A percentile compares a stretch with the other conserved stretches of the same genome.
Evolutionary conservation across 2,329 filamentous ascomycete genomes (phyloP).

Genomic region (Colletotrichum eleusines): DNA sequence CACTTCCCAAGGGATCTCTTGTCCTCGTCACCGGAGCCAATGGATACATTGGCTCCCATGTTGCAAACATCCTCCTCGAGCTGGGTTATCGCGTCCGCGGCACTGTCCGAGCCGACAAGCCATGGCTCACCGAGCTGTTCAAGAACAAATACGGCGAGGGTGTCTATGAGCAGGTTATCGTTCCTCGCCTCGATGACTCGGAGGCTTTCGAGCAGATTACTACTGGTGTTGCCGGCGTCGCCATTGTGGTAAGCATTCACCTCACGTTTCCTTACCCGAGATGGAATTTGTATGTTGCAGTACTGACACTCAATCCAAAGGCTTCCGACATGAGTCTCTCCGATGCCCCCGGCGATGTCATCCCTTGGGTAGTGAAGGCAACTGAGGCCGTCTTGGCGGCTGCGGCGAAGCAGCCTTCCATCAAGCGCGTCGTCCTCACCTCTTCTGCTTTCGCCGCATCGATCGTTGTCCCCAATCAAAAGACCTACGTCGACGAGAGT

Average conservation of each 20-base stretch:
- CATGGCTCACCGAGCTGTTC: slow-evolving; percentile 49
- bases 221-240: slow-evolving; percentile 43
- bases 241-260: slow-evolving; percentile 14
- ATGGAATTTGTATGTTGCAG: too few relatives aligned
- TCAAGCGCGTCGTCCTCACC: slow-evolving; percentile 57
- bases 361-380: slow-evolving; percentile 50
- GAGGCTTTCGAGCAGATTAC: slow-evolving; percentile 46
- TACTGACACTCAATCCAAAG: slow-evolving; percentile 43
- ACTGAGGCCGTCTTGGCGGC: slow-evolving; percentile 49
- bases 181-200: slow-evolving; percentile 50
- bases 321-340: slow-evolving; percentile 52
- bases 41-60: slow-evolving; percentile 56
- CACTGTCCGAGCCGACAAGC: slow-evolving; percentile 53
- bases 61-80: slow-evolving; percentile 53
- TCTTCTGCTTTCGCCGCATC: slow-evolving; percentile 49
- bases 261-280: slow-evolving; percentile 46
- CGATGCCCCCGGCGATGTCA: slow-evolving; percentile 54
- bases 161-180: slow-evolving; percentile 50
- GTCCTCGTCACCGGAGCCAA: slow-evolving; percentile 58
- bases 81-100: slow-evolving; percentile 60
- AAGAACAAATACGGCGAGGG: slow-evolving; percentile 50
- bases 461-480: slow-evolving; percentile 41
- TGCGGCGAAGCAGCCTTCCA: slow-evolving; percentile 49
- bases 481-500: slow-evolving; percentile 40
- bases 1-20: slow-evolving; percentile 47